Evolutionary conservation across 78 protist genomes (phyloP).

Genomic region (Neovahlkampfia damariscottae): DNA sequence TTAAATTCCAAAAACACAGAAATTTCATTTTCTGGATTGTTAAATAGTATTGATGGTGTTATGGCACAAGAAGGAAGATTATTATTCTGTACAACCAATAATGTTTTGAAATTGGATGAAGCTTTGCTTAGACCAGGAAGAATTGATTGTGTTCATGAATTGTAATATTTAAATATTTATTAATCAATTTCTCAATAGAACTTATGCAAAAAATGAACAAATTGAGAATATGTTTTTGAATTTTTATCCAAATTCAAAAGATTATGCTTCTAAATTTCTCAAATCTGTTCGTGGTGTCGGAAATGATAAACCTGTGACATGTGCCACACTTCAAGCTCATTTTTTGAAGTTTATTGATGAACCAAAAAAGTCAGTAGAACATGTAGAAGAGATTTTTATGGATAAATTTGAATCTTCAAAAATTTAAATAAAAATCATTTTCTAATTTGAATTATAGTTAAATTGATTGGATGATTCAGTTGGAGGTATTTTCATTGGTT

Average conservation of each 20-base stretch:
- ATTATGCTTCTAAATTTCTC: background rate
- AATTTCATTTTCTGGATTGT: constrained; percentile 74
- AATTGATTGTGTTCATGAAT: no score
- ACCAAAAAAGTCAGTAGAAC: background rate
- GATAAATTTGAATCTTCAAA: background rate
- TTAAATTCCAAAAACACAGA: constrained; percentile 1
- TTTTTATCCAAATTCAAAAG: background rate
- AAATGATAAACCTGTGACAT: background rate
- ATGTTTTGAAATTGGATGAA: constrained; percentile 46
- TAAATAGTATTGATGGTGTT: constrained; percentile 89
- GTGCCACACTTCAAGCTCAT: background rate
- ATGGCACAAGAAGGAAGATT: constrained; percentile 74
- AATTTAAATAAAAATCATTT: background rate
- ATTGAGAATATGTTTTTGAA: background rate
- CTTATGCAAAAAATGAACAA: background rate
- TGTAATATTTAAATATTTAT: constrained; percentile 22
- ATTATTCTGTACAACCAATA: constrained; percentile 80
- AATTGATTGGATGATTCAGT: no score
- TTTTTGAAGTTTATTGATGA: background rate
- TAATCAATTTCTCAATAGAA: background rate
- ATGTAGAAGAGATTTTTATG: background rate
- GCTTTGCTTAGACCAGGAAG: constrained; percentile 81
- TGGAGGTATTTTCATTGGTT: no score
- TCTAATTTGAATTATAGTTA: no score
- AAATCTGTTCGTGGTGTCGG: background rate